Percentiles rank a stretch among this genome's conserved stretches.
phyloP scores from a whole-genome alignment of 140 eudicot species.

The Senecio squalidus region DNA sequence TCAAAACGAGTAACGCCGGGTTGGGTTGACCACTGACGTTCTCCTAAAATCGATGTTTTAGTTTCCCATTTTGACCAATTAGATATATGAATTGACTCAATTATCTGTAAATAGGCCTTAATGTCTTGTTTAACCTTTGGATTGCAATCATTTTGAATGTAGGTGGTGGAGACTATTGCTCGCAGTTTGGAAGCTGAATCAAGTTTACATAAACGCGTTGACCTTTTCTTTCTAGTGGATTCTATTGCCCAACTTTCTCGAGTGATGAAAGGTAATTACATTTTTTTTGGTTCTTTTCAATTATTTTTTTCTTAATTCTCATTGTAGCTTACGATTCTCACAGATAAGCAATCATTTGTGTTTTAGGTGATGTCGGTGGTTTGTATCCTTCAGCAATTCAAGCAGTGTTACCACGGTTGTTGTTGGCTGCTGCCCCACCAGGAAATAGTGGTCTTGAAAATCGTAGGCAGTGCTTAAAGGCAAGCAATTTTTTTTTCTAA shows the following conservation, averaged over 20 bases:
- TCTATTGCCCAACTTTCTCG: constrained; percentile 90
- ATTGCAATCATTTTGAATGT: not conserved
- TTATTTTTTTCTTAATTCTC: too few relatives aligned
- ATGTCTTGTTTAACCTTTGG: too few relatives aligned
- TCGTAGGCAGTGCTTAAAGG: constrained; percentile 94
- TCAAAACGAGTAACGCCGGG: not conserved
- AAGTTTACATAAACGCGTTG: constrained; percentile 70
- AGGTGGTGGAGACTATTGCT: constrained; percentile 85
- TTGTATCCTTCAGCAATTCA: constrained; percentile 73
- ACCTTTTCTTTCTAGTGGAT: constrained; percentile 92
- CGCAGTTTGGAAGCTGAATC: constrained; percentile 75
- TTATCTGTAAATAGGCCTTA: too few relatives aligned
- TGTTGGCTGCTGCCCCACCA: constrained; percentile 89
- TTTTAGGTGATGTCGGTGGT: constrained; percentile 70
- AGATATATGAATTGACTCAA: too few relatives aligned
- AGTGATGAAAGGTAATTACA: constrained; percentile 65
- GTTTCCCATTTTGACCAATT: too few relatives aligned
- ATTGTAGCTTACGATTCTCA: too few relatives aligned
- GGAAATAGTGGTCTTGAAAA: constrained; percentile 81
- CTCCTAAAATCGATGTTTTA: too few relatives aligned
- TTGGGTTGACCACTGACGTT: too few relatives aligned
- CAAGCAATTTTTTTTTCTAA: not conserved
- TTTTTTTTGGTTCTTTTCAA: not conserved
- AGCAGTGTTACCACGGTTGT: constrained; percentile 53
- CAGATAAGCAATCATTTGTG: constrained; percentile 2